Percentiles rank a stretch among this genome's conserved stretches.
These are phyloP conservation scores for Salix caprea DNA, from an alignment of 345 rosid species.

Conservation along the genomic window DNA sequence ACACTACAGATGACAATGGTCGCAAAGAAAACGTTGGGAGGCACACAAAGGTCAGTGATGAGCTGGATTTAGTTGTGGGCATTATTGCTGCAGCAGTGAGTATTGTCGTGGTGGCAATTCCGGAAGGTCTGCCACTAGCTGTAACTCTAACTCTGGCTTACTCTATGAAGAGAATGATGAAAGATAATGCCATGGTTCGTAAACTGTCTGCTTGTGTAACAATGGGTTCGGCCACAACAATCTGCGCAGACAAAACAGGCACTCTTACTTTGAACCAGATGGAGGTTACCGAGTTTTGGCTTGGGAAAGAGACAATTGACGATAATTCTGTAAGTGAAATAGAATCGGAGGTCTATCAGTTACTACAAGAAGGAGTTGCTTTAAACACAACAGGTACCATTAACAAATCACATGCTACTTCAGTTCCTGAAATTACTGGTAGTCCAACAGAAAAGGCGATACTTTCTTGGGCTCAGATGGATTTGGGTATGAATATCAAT, in stretches of 20 bases:
- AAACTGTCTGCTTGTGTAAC: constrained; percentile 57
- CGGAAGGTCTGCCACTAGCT: constrained; percentile 44
- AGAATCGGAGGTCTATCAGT: constrained; percentile 10
- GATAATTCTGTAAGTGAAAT: constrained; percentile 23
- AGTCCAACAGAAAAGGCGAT: constrained; percentile 54
- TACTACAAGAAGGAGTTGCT: constrained; percentile 48
- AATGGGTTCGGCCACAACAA: constrained; percentile 52
- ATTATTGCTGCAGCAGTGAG: constrained; percentile 35
- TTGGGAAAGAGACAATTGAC: constrained; percentile 27
- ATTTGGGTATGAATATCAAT: constrained; percentile 34
- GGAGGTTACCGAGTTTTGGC: constrained; percentile 36
- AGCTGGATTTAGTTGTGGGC: constrained; percentile 26
- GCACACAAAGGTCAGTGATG: constrained; percentile 16
- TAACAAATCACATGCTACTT: constrained; percentile 10
- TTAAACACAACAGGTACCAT: constrained; percentile 35
- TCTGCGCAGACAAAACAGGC: constrained; percentile 57
- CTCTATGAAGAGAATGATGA: constrained; percentile 48
- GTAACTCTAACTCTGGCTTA: constrained; percentile 38
- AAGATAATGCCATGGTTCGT: constrained; percentile 44
- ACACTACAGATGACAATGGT: constrained; percentile 29
- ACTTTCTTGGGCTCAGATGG: constrained; percentile 43
- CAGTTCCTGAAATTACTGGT: constrained; percentile 34
- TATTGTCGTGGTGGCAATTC: constrained; percentile 35
- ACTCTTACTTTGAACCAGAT: constrained; percentile 47
- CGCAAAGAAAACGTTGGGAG: constrained; percentile 16